Base-by-base conservation (phyloP, 805 yeast species). In the Nakazawaea molendinolei region DNA sequence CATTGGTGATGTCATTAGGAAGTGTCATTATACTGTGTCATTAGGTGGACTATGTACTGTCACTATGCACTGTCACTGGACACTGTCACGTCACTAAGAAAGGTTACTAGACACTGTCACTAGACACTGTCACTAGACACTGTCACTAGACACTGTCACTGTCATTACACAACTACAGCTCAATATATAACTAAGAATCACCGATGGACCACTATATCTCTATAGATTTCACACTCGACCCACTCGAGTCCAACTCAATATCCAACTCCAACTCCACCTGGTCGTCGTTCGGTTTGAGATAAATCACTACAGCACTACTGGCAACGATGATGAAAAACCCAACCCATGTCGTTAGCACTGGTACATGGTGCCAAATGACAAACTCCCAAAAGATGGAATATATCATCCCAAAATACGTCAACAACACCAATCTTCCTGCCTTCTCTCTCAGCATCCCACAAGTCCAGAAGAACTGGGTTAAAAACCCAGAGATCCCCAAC, bases 371-470 rank as follows among this genome's bases (percentile, higher is more conserved):
- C 67, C 68, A 67, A 39, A 67, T 55, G 5, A 58, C 31, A 25
- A 65, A 46, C 43, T 67, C 72, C 69, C 71, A 64, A 30, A 64
- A 37, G 24, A 66, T 50, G 7, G 71, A 69, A 48, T 63, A 67
- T 3, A 65, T 53, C 70, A 67, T 65, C 33, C 58, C 59, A 13
- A 62, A 50, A 45, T 67, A 67, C n/a, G 53, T 53, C 57, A 65
- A 57, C 37, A 67, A 47, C 12, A 69, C 50, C 0, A 69, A 61
- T 42, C 58, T 54, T 5, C 64, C 60, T 6, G 72, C 72, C 34
- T 58, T 58, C 20, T 65, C 71, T 28, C 69, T 43, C 44, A 65
- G 69, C n/a, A 67, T 56, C 2, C 71, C 72, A 1, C 68, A 69
- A 2, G 72, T 63, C 41, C 66, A 55, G 14, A 58, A 58, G 47